Evolutionary conservation across 306 rosid genomes (phyloP), one percentile per base, ranked within the genome.

Genomic region (Quercus suber): DNA sequence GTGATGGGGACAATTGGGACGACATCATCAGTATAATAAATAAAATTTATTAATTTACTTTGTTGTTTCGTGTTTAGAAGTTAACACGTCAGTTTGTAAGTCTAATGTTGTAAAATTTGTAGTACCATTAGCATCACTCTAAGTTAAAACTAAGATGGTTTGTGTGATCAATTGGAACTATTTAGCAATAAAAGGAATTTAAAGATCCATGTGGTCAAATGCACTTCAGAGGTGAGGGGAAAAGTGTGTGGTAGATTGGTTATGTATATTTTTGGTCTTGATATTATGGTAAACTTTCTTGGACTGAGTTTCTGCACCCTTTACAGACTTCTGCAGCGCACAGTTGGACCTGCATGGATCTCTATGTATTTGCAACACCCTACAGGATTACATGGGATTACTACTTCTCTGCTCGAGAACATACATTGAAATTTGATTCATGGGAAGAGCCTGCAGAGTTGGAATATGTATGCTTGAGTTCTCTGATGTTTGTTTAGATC

Each of bases 271-370:
- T 17, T 71, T 79, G 56, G 14, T 33, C 56, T 31, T 76, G 60
- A 43, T 77, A 60, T 70, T 23, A 55, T 74, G 43, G 59, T 69
- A 11, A 51, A 55, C 21, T 73, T 52, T 18, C 37, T 17, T 30
- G 14, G 18, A 55, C 55, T 25, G 64, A 27, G 49, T 33, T 9
- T 61, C 65, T 73, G 64, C 57, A 69, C 11, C 55, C 53, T 74
- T 12, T 65, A 49, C 87, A 95, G 99, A 95, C 99, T 78, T 87
- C 83, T 31, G 92, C 83, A 57, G 99, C 99, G n/a, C 97, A 92
- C 87, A 95, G 98, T 84, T 95, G 99, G 99, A 84, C 96, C 70
- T 95, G 99, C 84, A 95, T 95, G 99, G 99, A 95, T 82, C 89
- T 95, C 5, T 95, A 95, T 85, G 98, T 95, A 45, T 95, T 95